Conservation (phyloP, 306 rosid species). For the Trichosanthes cucumerina region DNA sequence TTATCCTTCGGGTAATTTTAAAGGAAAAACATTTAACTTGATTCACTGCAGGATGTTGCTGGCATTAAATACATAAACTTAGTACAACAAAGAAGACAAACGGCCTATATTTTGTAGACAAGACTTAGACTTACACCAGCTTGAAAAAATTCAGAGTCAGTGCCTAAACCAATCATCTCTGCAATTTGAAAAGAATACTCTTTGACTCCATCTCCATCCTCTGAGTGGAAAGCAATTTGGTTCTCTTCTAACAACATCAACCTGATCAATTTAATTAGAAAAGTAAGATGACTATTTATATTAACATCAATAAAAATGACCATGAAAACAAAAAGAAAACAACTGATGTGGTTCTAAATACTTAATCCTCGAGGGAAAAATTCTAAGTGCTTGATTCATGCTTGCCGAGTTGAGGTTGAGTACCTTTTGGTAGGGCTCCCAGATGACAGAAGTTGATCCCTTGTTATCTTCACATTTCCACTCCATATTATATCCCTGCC, state of each 20-base stretch:
- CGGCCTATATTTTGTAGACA: background rate
- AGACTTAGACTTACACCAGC: slow-evolving; percentile 63
- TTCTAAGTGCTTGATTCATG: background rate
- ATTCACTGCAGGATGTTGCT: background rate
- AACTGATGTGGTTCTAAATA: background rate
- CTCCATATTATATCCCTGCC: slow-evolving; percentile 98
- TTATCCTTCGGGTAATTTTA: background rate
- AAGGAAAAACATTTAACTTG: background rate
- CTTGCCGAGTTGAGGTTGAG: slow-evolving; percentile 5
- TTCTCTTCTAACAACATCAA: slow-evolving; percentile 96
- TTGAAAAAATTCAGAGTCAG: slow-evolving; percentile 66
- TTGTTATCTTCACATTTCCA: slow-evolving; percentile 88
- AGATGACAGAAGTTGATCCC: slow-evolving; percentile 94
- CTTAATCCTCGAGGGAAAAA: slow-evolving; percentile 2
- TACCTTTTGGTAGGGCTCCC: slow-evolving; percentile 99
- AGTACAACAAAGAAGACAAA: background rate
- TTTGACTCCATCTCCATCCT: slow-evolving; percentile 89
- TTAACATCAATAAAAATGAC: background rate
- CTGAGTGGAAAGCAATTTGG: slow-evolving; percentile 93
- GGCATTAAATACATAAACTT: background rate
- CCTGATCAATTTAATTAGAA: slow-evolving; percentile 27
- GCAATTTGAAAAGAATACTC: slow-evolving; percentile 93
- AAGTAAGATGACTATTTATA: slow-evolving; percentile 1
- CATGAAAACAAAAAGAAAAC: background rate
- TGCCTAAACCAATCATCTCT: slow-evolving; percentile 82